phyloP scores from a whole-genome alignment of 257 asterid genomes.

The Forsythia suspensa region DNA sequence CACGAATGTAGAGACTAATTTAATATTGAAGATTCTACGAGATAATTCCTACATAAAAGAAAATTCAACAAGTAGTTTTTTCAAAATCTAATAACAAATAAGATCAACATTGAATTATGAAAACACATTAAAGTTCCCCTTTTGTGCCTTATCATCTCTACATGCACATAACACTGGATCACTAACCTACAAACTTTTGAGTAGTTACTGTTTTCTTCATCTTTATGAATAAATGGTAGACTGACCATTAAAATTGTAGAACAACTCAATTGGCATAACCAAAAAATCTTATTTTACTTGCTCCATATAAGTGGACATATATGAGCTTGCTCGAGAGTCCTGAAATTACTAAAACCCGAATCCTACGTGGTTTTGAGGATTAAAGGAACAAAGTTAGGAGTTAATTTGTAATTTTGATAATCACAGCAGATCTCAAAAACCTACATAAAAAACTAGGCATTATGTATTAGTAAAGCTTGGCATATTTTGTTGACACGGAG shows the following conservation, averaged over 20 bases:
- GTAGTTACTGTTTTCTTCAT: neutral
- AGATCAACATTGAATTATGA: neutral
- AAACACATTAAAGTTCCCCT: neutral
- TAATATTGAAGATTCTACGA: neutral
- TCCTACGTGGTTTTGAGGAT: neutral
- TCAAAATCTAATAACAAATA: neutral
- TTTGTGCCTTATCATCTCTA: neutral
- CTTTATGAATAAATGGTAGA: neutral
- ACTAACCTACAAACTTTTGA: neutral
- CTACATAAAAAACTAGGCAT: neutral
- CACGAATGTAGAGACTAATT: neutral
- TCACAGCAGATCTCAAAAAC: neutral
- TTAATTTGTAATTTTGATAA: neutral
- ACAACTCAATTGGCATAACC: neutral
- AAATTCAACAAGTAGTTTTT: neutral
- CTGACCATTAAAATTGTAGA: neutral
- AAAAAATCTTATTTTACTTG: neutral
- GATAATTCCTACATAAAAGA: neutral
- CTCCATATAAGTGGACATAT: neutral
- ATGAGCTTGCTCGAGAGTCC: neutral
- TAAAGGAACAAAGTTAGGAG: neutral
- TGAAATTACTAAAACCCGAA: neutral
- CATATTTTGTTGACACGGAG: neutral
- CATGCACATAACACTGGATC: neutral
- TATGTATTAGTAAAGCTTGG: neutral